phyloP scores from a whole-genome alignment of 331 rosid species.

The Stylosanthes scabra region DNA sequence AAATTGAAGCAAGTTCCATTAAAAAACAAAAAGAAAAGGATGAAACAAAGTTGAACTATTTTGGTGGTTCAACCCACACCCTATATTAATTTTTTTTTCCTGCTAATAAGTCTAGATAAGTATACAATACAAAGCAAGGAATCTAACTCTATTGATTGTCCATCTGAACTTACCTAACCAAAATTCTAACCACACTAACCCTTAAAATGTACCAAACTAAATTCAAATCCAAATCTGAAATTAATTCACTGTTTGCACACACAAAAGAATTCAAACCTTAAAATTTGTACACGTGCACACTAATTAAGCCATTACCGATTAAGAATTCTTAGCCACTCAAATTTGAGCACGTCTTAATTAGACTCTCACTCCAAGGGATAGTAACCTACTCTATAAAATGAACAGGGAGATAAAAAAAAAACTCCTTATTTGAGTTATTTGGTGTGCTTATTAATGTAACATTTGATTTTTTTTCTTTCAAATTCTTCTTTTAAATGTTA shows the following conservation, averaged over 20 bases:
- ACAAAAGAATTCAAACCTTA: conserved; percentile 4
- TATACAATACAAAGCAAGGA: conserved; percentile 53
- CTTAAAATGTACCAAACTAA: conserved; percentile 47
- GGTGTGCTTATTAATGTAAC: no score
- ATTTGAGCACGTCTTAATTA: conserved; percentile 56
- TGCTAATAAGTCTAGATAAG: conserved; percentile 27
- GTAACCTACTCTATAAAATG: no score
- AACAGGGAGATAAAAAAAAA: no score
- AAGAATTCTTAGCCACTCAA: conserved; percentile 44
- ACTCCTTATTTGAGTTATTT: no score
- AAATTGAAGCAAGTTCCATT: conserved; percentile 9
- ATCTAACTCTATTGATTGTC: conserved; percentile 47
- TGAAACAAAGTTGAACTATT: conserved; percentile 55
- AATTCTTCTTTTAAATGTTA: no score
- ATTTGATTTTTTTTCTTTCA: no score
- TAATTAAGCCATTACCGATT: conserved; percentile 28
- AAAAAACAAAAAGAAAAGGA: background rate
- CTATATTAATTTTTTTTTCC: conserved; percentile 27
- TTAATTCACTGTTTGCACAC: conserved; percentile 28
- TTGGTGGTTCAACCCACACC: conserved; percentile 85
- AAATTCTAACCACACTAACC: conserved; percentile 35
- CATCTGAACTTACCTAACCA: conserved; percentile 45
- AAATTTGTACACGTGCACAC: conserved; percentile 41
- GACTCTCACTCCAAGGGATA: conserved; percentile 47
- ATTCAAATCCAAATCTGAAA: conserved; percentile 44